A percentile compares a stretch with the other conserved stretches of the same genome.
These are phyloP conservation scores for Komagataella kurtzmanii DNA, from an alignment of 805 yeast genomes.

Conservation along the genomic window DNA sequence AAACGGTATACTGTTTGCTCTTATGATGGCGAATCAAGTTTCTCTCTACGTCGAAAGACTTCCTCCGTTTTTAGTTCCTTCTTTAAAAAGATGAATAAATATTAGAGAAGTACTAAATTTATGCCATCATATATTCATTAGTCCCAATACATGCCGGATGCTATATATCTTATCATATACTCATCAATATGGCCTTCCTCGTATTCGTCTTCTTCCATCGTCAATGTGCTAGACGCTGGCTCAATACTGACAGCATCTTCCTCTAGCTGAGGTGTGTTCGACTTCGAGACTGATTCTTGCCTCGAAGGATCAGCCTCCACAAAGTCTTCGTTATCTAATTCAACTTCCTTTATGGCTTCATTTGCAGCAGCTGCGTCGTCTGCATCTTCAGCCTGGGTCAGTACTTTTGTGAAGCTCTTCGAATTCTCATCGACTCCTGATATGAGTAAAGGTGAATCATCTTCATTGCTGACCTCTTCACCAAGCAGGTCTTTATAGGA, in stretches of 20 bases:
- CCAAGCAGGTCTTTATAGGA: conserved; percentile 81
- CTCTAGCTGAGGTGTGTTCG: not conserved
- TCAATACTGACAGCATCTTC: conserved; percentile 1
- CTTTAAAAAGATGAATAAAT: not conserved
- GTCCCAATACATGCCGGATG: conserved; percentile 60
- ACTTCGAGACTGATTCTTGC: not conserved
- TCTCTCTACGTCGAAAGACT: not conserved
- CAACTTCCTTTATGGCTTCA: conserved; percentile 75
- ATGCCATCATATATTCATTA: conserved; percentile 5
- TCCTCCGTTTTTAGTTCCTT: not conserved
- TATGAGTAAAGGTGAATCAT: conserved; percentile 11
- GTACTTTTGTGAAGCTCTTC: conserved; percentile 21
- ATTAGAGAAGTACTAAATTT: not conserved
- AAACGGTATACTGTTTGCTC: not conserved
- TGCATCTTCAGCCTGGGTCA: conserved; percentile 92
- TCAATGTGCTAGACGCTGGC: conserved; percentile 6
- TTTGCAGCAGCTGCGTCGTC: conserved; percentile 85
- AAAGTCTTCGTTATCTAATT: conserved; percentile 79
- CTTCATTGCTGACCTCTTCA: conserved; percentile 24
- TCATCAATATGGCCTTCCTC: conserved; percentile 83
- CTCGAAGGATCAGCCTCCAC: conserved; percentile 25
- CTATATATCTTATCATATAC: conserved; percentile 87
- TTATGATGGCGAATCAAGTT: not conserved
- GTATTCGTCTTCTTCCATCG: conserved; percentile 35
- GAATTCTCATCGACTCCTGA: conserved; percentile 34